Conservation (phyloP, 768 basidiomycete genomes). For the Gymnopilus dilepis region DNA sequence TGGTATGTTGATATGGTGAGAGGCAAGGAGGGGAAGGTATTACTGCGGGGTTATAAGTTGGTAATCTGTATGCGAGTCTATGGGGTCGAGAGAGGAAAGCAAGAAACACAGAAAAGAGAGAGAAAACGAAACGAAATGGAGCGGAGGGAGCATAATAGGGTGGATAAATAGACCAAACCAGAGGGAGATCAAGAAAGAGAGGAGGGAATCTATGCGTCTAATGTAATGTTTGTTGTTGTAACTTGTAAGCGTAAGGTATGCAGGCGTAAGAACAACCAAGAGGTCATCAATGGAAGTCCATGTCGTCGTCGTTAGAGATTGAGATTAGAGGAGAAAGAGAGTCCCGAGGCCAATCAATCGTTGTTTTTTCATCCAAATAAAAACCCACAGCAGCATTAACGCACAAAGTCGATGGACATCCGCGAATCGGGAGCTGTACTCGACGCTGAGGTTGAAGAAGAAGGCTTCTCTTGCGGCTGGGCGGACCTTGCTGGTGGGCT, state of each 20-base stretch:
- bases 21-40: not conserved
- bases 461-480: not conserved
- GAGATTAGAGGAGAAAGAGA: not conserved
- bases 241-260: conserved; percentile 12
- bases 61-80: conserved; percentile 3
- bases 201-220: conserved; percentile 11
- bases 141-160: conserved; percentile 9
- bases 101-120: not conserved
- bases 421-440: conserved; percentile 16
- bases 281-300: not conserved
- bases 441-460: not conserved
- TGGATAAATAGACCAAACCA: conserved; percentile 6
- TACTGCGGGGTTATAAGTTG: not conserved
- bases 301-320: not conserved
- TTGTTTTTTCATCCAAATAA: not conserved
- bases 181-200: conserved; percentile 3
- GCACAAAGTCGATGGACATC: conserved; percentile 31
- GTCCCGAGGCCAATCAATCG: not conserved
- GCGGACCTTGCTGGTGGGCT: not conserved
- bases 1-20: too few species aligned
- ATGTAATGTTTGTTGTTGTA: too few species aligned
- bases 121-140: not conserved
- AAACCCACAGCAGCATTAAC: conserved; percentile 14
- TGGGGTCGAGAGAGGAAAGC: conserved; percentile 1
- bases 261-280: not conserved